phyloP scores from a whole-genome alignment of 139 green algal species.

The Closterium sp. region DNA sequence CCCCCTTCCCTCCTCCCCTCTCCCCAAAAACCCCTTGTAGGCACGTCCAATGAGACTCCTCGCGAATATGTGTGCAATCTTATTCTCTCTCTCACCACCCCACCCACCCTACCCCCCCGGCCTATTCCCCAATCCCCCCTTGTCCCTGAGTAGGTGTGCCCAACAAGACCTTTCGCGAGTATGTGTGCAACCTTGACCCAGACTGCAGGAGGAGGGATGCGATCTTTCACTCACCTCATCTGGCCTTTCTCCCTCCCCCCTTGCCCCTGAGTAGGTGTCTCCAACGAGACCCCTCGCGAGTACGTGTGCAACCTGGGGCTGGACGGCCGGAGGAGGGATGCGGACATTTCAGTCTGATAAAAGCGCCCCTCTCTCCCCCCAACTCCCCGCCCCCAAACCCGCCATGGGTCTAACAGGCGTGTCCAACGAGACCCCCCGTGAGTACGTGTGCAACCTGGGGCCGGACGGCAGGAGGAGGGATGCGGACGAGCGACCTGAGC shows the following conservation, averaged over 20 bases:
- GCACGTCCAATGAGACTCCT: constrained; percentile 75
- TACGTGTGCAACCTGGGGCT: constrained; percentile 84
- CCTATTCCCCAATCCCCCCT: not conserved
- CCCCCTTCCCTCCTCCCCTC: too few species aligned
- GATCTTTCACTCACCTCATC: too few species aligned
- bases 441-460: constrained; percentile 87
- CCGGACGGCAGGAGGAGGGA: constrained; percentile 69
- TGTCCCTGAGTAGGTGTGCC: too few species aligned
- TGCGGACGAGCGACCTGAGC: constrained; percentile 74
- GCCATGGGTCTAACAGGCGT: too few species aligned
- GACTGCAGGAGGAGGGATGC: constrained; percentile 72
- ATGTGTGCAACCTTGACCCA: constrained; percentile 78
- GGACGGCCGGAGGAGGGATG: constrained; percentile 71
- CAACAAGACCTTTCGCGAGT: constrained; percentile 79
- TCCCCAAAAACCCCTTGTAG: too few species aligned
- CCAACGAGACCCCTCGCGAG: constrained; percentile 78
- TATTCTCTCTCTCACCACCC: too few species aligned
- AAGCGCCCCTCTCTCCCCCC: too few species aligned
- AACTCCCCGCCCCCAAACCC: too few species aligned
- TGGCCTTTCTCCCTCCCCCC: too few species aligned
- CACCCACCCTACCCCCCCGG: too few species aligned
- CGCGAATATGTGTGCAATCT: constrained; percentile 81
- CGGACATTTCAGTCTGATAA: too few species aligned
- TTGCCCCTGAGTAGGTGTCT: constrained; percentile 14
- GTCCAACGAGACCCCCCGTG: constrained; percentile 75